Conservation (phyloP, 192 early-diverging fungal species). For the Rhizophlyctis rosea region DNA sequence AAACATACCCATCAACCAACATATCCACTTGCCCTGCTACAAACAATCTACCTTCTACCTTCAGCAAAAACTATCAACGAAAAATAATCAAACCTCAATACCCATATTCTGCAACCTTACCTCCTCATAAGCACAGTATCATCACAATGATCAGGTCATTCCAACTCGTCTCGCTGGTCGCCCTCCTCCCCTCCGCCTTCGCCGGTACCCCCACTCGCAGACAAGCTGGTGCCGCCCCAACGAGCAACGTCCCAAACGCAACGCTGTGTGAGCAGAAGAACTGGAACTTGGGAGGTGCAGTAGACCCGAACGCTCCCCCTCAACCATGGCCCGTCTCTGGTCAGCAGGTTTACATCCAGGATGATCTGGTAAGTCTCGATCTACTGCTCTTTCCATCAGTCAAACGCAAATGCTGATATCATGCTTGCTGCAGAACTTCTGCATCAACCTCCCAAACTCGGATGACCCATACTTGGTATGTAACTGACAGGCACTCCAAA, state of each 20-base stretch:
- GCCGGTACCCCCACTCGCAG: no score
- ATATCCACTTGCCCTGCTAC: no score
- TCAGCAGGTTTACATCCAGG: constrained; percentile 39
- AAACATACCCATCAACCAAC: no score
- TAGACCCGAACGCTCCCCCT: constrained; percentile 22
- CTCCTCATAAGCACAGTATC: no score
- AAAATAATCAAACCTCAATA: no score
- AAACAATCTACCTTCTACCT: no score
- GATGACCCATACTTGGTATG: constrained; percentile 23
- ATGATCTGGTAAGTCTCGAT: constrained; percentile 6
- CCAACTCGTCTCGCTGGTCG: no score
- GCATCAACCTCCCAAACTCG: constrained; percentile 37
- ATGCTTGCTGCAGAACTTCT: constrained; percentile 36
- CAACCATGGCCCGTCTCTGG: constrained; percentile 12
- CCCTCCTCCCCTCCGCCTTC: no score
- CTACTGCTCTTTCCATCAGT: background rate
- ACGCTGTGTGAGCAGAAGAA: constrained; percentile 9
- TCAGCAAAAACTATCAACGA: no score
- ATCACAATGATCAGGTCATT: no score
- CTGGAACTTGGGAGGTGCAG: constrained; percentile 16
- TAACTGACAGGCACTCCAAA: background rate
- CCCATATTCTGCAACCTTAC: no score
- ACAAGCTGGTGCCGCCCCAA: no score
- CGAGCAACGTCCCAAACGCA: constrained; percentile 21
- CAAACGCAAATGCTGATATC: background rate